Percentiles rank a stretch among this genome's conserved stretches.
Conservation (phyloP, 352 stramenopile species). For the Globisporangium spinosum region DNA sequence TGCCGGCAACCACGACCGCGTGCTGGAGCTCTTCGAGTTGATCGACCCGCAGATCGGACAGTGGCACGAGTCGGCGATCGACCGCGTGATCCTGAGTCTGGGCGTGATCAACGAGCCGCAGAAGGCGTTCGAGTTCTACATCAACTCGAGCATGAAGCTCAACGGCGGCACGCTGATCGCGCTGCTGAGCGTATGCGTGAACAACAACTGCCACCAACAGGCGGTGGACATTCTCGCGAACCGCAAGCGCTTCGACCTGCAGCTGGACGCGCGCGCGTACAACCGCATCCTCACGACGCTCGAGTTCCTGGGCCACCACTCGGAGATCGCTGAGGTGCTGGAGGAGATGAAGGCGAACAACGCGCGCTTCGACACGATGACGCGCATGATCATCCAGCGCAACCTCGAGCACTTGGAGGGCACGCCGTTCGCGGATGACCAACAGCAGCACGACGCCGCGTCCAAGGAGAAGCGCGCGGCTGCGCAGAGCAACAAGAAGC, state of each 20-base stretch:
- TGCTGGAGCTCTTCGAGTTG: constrained; percentile 46
- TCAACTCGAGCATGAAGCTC: constrained; percentile 77
- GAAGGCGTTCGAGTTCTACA: constrained; percentile 75
- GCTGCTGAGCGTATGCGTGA: constrained; percentile 61
- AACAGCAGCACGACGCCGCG: constrained; percentile 21
- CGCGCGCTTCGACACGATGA: constrained; percentile 57
- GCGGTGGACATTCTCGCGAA: constrained; percentile 70
- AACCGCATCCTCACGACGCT: constrained; percentile 72
- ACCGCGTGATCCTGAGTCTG: constrained; percentile 67
- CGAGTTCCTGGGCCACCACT: constrained; percentile 62
- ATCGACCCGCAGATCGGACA: constrained; percentile 59
- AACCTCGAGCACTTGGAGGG: constrained; percentile 43
- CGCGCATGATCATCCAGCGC: constrained; percentile 50
- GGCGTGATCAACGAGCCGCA: constrained; percentile 56
- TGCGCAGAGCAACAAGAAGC: constrained; percentile 16
- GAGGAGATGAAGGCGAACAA: constrained; percentile 59
- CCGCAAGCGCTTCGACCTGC: constrained; percentile 72
- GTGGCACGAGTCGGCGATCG: constrained; percentile 67
- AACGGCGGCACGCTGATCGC: constrained; percentile 66
- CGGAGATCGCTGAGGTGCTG: constrained; percentile 53
- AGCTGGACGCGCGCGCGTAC: constrained; percentile 62
- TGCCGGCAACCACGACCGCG: constrained; percentile 39
- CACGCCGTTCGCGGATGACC: constrained; percentile 32
- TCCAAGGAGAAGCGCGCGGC: constrained; percentile 23
- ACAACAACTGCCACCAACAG: constrained; percentile 69